Conservation (phyloP, 345 rosid genomes). For the Arabis hirsuta region DNA sequence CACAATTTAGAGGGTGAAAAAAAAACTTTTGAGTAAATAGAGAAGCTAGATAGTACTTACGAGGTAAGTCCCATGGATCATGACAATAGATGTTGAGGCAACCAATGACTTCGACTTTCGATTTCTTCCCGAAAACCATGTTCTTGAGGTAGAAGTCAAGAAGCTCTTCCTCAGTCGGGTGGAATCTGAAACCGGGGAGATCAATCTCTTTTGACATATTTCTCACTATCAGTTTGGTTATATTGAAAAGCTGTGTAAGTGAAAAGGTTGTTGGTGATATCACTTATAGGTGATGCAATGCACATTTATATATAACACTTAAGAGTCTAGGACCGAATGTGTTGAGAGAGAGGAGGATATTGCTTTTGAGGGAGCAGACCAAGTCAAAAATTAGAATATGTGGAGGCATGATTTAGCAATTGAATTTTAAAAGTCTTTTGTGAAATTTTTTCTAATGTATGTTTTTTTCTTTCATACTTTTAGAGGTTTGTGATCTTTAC, state of each 20-base stretch:
- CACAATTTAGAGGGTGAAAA: background rate
- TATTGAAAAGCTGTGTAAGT: conserved; percentile 30
- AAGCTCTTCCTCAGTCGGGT: conserved; percentile 93
- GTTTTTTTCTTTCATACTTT: conserved; percentile 13
- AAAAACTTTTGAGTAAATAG: background rate
- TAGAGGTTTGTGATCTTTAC: conserved; percentile 31
- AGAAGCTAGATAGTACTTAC: conserved; percentile 43
- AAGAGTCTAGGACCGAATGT: conserved; percentile 9
- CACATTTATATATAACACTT: conserved; percentile 34
- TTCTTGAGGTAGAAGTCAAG: conserved; percentile 83
- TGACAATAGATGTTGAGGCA: conserved; percentile 72
- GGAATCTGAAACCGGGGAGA: conserved; percentile 93
- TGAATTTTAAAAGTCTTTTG: conserved; percentile 26
- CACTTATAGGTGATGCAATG: conserved; percentile 29
- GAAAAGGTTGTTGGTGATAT: conserved; percentile 33
- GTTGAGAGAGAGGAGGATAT: background rate
- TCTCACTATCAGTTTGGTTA: conserved; percentile 32
- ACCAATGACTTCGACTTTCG: conserved; percentile 61
- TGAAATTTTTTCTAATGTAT: conserved; percentile 2
- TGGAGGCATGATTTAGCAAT: conserved; percentile 24
- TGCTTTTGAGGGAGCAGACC: conserved; percentile 25
- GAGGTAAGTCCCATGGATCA: conserved; percentile 84
- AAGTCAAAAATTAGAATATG: conserved; percentile 38
- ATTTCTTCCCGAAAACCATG: conserved; percentile 57
- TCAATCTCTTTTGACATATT: conserved; percentile 49